Percentiles rank a stretch among this genome's conserved stretches.
Evolutionary conservation across 768 basidiomycete genomes (phyloP).

Genomic region (Filobasidium wieringae): DNA sequence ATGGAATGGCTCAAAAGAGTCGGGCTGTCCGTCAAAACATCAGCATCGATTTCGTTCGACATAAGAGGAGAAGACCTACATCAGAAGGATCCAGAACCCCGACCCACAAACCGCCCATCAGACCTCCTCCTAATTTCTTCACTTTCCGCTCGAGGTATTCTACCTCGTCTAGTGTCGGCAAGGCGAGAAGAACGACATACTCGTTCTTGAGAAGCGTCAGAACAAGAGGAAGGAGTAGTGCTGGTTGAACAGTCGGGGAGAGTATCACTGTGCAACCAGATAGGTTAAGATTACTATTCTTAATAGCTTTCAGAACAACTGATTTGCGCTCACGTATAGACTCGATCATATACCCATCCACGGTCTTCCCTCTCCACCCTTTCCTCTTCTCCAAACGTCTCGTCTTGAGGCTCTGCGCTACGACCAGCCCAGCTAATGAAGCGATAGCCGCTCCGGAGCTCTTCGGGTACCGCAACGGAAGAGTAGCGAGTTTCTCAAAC

Average conservation of each 20-base stretch:
- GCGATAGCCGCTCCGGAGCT: too few relatives aligned
- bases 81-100: conserved; percentile 35
- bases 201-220: conserved; percentile 26
- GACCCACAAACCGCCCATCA: conserved; percentile 24
- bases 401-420: background rate
- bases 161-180: conserved; percentile 31
- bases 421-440: background rate
- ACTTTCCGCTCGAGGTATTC: conserved; percentile 29
- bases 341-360: background rate
- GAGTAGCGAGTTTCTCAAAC: background rate
- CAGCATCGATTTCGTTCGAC: background rate
- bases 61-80: conserved; percentile 18
- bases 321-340: background rate
- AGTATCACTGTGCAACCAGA: conserved; percentile 19
- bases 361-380: background rate
- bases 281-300: background rate
- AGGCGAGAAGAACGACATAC: conserved; percentile 34
- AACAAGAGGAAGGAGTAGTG: conserved; percentile 24
- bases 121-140: conserved; percentile 7
- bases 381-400: background rate
- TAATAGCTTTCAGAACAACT: background rate
- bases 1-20: conserved; percentile 35
- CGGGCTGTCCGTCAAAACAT: conserved; percentile 14
- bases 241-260: conserved; percentile 28
- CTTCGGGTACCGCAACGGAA: background rate